Evolutionary conservation across 768 basidiomycete genomes (phyloP).

Genomic region (Leucocoprinus sp.): DNA sequence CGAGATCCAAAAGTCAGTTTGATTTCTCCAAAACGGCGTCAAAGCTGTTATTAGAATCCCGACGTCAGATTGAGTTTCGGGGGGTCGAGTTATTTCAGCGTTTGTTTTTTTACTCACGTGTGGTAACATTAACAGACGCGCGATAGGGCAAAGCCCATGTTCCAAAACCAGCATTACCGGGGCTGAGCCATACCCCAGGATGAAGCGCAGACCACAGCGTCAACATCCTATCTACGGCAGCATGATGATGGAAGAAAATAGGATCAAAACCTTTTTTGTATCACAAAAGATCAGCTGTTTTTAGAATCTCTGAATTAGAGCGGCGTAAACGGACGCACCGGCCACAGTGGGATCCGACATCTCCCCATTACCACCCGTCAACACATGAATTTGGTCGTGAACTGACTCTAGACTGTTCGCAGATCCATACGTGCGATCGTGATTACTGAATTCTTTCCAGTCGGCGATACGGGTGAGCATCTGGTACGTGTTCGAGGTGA

Average conservation of each 20-base stretch:
- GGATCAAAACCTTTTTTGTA: conserved; percentile 31
- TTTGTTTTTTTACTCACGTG: conserved; percentile 16
- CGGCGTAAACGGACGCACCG: conserved; percentile 17
- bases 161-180: conserved; percentile 20
- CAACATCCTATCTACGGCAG: conserved; percentile 39
- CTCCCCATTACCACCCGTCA: conserved; percentile 28
- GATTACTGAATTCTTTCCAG: conserved; percentile 37
- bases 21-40: conserved; percentile 34
- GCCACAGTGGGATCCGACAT: conserved; percentile 28
- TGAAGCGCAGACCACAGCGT: conserved; percentile 37
- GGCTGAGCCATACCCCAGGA: conserved; percentile 27
- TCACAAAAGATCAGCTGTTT: neutral
- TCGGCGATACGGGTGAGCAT: conserved; percentile 23
- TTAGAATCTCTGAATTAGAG: neutral
- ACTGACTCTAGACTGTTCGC: conserved; percentile 36
- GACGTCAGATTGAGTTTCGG: neutral
- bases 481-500: conserved; percentile 21
- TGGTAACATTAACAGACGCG: conserved; percentile 17
- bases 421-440: conserved; percentile 21
- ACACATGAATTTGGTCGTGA: conserved; percentile 34
- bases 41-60: conserved; percentile 21
- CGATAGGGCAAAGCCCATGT: conserved; percentile 23
- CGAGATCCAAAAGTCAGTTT: conserved; percentile 30
- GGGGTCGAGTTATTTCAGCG: neutral
- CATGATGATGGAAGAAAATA: conserved; percentile 40